Conservation (phyloP, 495 filamentous ascomycete species). For the Saxophila tyrrhenica region DNA sequence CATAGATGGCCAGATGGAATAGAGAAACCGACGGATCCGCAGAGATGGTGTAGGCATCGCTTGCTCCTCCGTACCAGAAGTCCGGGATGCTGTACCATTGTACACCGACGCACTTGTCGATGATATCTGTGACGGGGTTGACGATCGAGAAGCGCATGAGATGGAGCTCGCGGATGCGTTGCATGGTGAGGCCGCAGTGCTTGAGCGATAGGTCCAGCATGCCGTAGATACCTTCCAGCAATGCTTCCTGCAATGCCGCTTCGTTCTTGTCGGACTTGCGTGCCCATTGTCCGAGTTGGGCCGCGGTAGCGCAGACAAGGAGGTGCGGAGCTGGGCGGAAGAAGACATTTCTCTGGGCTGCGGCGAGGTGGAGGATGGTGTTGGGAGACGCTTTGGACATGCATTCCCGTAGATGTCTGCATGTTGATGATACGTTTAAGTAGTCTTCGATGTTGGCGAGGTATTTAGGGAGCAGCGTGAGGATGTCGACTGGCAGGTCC, state of each 20-base stretch:
- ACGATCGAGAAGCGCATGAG: conserved; percentile 26
- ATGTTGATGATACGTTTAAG: conserved; percentile 27
- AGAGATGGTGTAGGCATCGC: conserved; percentile 27
- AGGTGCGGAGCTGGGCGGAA: conserved; percentile 33
- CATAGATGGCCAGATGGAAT: conserved; percentile 31
- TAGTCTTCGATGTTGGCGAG: conserved; percentile 32
- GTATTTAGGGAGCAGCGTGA: conserved; percentile 26
- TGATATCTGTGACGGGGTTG: conserved; percentile 28
- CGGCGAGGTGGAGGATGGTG: conserved; percentile 27
- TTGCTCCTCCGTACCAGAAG: conserved; percentile 31
- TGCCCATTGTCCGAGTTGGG: conserved; percentile 30
- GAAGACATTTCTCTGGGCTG: conserved; percentile 24
- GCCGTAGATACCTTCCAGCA: conserved; percentile 23
- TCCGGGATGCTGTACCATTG: conserved; percentile 26
- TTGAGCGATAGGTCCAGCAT: conserved; percentile 29
- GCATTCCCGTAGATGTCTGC: conserved; percentile 17
- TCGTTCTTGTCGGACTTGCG: conserved; percentile 21
- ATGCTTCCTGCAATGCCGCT: conserved; percentile 8
- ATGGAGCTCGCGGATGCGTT: conserved; percentile 29
- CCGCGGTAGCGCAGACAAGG: conserved; percentile 28
- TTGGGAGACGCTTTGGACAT: conserved; percentile 8
- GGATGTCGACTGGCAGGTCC: conserved; percentile 26
- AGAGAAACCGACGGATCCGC: conserved; percentile 22
- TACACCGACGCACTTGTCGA: conserved; percentile 28
- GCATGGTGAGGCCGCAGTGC: conserved; percentile 27